These are phyloP conservation scores for Auriscalpium orientale DNA, from an alignment of 768 basidiomycete species.

Conservation along the genomic window DNA sequence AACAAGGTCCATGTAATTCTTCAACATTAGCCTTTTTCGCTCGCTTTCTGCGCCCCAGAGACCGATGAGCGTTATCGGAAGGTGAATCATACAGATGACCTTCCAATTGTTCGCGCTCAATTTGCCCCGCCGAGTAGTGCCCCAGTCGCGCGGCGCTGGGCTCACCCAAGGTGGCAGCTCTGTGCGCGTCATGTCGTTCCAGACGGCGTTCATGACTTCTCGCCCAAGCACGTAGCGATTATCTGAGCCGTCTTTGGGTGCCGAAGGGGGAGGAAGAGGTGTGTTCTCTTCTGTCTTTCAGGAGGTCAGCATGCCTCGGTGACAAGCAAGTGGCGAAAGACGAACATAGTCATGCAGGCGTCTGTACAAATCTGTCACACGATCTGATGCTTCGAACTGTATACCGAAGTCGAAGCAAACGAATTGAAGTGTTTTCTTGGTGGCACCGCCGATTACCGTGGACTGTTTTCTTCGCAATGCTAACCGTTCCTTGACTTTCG, in stretches of 20 bases:
- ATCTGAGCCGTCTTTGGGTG: background rate
- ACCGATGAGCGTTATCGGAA: slow-evolving; percentile 28
- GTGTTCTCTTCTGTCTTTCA: background rate
- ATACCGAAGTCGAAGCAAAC: too few species aligned
- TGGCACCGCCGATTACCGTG: too few species aligned
- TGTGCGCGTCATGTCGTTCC: slow-evolving; percentile 24
- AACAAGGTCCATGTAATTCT: slow-evolving; percentile 26
- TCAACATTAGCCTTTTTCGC: slow-evolving; percentile 12
- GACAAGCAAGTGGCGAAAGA: too few species aligned
- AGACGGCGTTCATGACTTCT: slow-evolving; percentile 22
- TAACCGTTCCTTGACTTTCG: too few species aligned
- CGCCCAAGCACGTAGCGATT: slow-evolving; percentile 25
- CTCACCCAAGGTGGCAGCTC: slow-evolving; percentile 26
- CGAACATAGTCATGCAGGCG: too few species aligned
- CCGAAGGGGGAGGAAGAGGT: too few species aligned
- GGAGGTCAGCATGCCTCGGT: background rate
- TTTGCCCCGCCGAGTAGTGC: slow-evolving; percentile 23
- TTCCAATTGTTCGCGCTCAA: slow-evolving; percentile 32
- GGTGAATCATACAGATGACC: slow-evolving; percentile 23
- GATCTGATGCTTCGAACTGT: too few species aligned
- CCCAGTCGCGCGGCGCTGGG: slow-evolving; percentile 25
- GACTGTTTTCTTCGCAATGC: too few species aligned
- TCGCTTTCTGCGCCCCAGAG: slow-evolving; percentile 23
- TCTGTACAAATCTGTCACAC: too few species aligned
- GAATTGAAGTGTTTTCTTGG: too few species aligned